Evolutionary conservation across 192 early-diverging fungal genomes (phyloP), one percentile per base, ranked within the genome.

Genomic region (Coemansia aciculifera): DNA sequence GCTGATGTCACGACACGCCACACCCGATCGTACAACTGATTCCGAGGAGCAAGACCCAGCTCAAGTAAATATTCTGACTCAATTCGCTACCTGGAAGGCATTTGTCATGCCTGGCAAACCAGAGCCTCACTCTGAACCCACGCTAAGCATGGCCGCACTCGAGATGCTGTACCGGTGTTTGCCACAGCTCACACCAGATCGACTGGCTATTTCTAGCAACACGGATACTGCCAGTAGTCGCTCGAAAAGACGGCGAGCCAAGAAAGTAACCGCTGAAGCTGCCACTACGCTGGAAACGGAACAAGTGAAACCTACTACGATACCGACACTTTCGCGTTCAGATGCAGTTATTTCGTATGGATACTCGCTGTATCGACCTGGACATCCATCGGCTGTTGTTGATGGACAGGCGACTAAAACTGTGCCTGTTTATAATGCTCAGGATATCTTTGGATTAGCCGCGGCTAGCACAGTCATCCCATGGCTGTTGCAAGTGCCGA

Each of bases 381-480:
- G 75, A 5, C 13, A 17, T 21, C 31, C 44, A 5, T 46, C 29
- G 42, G 59, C 62, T 0, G 6, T 19, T 3, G 8, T 48, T 1
- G 69, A 79, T 5, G 72, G 68, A 1, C 7, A 3, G 0, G 59
- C 56, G 1, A 60, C 43, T 5, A 77, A 71, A 21, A 9, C 13
- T 0, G 74, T 82, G 62, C 79, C 79, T 2, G 60, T 82, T 3
- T 82, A 82, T 38, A 13, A 42, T 31, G 71, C 68, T 2, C 13
- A 19, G 5, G 48, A 11, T 0, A 59, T 82, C 11, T 77, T 82
- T 71, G 79, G 79, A 40, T 10, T 21, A 7, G 32, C 44, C 0
- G 36, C 64, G 0, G 39, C 67, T 1, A 51, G 60, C 6, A 71
- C 74, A 0, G 79, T 68, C n/a, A 23, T 77, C 1, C 72, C 65